Evolutionary conservation across 805 yeast species (phyloP).

Genomic region (Ogataea trehaloabstinens): DNA sequence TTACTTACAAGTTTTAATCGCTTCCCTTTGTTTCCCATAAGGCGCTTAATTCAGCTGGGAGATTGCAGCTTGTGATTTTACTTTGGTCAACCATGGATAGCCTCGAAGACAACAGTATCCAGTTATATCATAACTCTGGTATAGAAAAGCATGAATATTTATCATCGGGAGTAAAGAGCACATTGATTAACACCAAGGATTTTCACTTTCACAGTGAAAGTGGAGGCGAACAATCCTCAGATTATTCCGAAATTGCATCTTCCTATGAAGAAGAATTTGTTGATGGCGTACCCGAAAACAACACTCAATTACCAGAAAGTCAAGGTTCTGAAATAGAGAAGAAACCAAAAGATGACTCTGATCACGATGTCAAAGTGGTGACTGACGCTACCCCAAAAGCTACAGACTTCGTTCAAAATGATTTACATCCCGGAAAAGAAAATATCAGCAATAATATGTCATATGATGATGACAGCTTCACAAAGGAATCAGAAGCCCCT

Average conservation of each 20-base stretch:
- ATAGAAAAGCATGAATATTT: slow-evolving; percentile 15
- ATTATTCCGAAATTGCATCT: slow-evolving; percentile 18
- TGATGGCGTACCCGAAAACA: slow-evolving; percentile 1
- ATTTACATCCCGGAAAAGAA: slow-evolving; percentile 1
- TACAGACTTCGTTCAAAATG: neutral
- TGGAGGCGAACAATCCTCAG: slow-evolving; percentile 19
- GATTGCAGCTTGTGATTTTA: neutral
- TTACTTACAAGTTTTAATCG: neutral
- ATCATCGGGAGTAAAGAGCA: slow-evolving; percentile 11
- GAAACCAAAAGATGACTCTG: neutral
- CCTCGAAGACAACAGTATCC: slow-evolving; percentile 19
- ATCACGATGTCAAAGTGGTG: neutral
- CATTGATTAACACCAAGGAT: slow-evolving; percentile 12
- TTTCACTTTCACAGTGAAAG: slow-evolving; percentile 14
- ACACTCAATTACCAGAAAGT: neutral
- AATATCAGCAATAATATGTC: slow-evolving; percentile 9
- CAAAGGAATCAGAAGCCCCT: slow-evolving; percentile 14
- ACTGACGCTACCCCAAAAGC: no score
- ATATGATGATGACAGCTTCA: slow-evolving; percentile 19
- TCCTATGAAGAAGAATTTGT: slow-evolving; percentile 8
- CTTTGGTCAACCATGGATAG: slow-evolving; percentile 11
- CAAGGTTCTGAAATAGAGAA: neutral
- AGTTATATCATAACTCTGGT: slow-evolving; percentile 13
- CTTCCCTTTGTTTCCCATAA: neutral
- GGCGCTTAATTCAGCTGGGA: neutral